phyloP scores from a whole-genome alignment of 2,329 filamentous ascomycete species.

The Colletotrichum paranaense region DNA sequence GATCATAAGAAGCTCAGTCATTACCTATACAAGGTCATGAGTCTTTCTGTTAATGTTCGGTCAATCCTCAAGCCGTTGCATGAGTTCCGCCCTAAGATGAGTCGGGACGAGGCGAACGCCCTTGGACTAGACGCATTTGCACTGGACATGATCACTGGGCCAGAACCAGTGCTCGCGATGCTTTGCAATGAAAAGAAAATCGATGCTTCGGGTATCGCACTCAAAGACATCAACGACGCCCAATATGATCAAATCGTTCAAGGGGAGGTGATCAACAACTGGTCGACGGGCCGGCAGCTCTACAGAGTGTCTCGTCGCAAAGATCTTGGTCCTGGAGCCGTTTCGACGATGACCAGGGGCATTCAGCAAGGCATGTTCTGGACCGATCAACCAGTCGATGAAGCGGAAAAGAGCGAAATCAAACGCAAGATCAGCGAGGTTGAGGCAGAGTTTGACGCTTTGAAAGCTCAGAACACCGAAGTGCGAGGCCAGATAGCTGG shows the following conservation, averaged over 20 bases:
- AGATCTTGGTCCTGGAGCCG: slow-evolving; percentile 83
- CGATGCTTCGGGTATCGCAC: slow-evolving; percentile 74
- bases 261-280: slow-evolving; percentile 70
- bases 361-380: slow-evolving; percentile 75
- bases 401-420: slow-evolving; percentile 71
- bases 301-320: slow-evolving; percentile 76
- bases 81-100: slow-evolving; percentile 65
- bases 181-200: slow-evolving; percentile 80
- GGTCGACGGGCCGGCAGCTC: slow-evolving; percentile 73
- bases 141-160: slow-evolving; percentile 82
- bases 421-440: slow-evolving; percentile 62
- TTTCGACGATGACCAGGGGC: slow-evolving; percentile 73
- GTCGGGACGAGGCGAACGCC: slow-evolving; percentile 62
- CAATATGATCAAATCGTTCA: slow-evolving; percentile 75
- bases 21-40: slow-evolving; percentile 71
- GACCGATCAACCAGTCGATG: slow-evolving; percentile 82
- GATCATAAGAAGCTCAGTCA: slow-evolving; percentile 82
- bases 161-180: slow-evolving; percentile 86
- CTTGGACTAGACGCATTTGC: slow-evolving; percentile 84
- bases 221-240: slow-evolving; percentile 71
- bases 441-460: slow-evolving; percentile 50
- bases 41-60: slow-evolving; percentile 78
- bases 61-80: slow-evolving; percentile 66
- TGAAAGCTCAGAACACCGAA: slow-evolving; percentile 56
- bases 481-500: slow-evolving; percentile 54